Evolutionary conservation across 306 rosid genomes (phyloP).

Genomic region (Potentilla sterilis): DNA sequence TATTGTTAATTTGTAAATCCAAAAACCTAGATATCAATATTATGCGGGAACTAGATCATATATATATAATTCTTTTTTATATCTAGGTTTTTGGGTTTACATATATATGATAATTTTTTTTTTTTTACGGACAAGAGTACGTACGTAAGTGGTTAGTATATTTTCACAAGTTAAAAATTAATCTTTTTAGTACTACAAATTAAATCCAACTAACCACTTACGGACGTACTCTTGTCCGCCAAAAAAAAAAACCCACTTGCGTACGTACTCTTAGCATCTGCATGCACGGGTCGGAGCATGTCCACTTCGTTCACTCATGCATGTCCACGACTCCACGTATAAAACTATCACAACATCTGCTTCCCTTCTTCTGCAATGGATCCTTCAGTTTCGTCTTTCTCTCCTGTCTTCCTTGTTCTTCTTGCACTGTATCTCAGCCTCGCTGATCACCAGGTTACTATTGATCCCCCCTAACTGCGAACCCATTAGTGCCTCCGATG

Average conservation of each 20-base stretch:
- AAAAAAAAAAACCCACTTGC: too few relatives aligned
- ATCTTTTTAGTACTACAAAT: not conserved
- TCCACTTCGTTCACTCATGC: not conserved
- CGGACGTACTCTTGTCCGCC: too few relatives aligned
- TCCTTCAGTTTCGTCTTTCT: not conserved
- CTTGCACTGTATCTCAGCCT: not conserved
- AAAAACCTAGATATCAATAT: too few relatives aligned
- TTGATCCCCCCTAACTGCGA: not conserved
- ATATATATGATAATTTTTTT: too few relatives aligned
- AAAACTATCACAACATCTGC: not conserved
- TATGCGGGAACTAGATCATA: too few relatives aligned
- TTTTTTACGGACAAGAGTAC: too few relatives aligned
- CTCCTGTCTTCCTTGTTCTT: not conserved
- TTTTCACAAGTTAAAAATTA: too few relatives aligned
- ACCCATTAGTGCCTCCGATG: slow-evolving; percentile 14
- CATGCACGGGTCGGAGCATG: not conserved
- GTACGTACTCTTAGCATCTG: not conserved
- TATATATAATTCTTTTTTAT: too few relatives aligned
- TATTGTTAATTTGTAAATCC: too few relatives aligned
- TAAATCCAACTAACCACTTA: not conserved
- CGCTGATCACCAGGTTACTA: not conserved
- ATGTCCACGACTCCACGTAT: too few relatives aligned
- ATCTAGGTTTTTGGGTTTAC: too few relatives aligned
- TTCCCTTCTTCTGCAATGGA: not conserved
- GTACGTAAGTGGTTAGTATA: too few relatives aligned